Evolutionary conservation across 2,329 filamentous ascomycete species (phyloP).

Genomic region (Trichothecium sympodiale): DNA sequence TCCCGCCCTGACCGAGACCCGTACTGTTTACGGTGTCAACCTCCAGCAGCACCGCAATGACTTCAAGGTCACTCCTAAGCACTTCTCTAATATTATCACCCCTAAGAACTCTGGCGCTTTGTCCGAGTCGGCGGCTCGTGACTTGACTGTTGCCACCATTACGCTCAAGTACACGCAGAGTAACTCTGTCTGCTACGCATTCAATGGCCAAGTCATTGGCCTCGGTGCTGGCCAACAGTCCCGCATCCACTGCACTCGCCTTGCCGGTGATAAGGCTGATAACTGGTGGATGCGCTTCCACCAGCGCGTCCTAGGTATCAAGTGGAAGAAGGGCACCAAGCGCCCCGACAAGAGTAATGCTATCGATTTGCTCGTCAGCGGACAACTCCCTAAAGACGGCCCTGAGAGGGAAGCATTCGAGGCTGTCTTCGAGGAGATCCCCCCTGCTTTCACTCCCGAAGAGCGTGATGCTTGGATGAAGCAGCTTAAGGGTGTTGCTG

Average conservation of each 20-base stretch:
- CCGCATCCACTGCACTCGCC: slow-evolving; percentile 93
- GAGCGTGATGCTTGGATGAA: slow-evolving; percentile 80
- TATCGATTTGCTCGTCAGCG: slow-evolving; percentile 88
- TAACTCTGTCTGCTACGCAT: slow-evolving; percentile 96
- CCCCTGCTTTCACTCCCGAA: slow-evolving; percentile 66
- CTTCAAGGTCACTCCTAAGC: slow-evolving; percentile 70
- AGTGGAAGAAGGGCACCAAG: slow-evolving; percentile 98
- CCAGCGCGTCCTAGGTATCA: slow-evolving; percentile 72
- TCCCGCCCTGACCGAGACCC: slow-evolving; percentile 69
- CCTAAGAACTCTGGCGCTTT: slow-evolving; percentile 68
- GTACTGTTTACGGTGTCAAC: slow-evolving; percentile 83
- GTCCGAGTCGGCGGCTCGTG: slow-evolving; percentile 71
- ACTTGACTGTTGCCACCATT: slow-evolving; percentile 91
- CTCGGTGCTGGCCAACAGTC: slow-evolving; percentile 95
- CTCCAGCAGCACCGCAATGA: slow-evolving; percentile 91
- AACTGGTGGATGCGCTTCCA: slow-evolving; percentile 99
- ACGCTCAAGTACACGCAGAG: slow-evolving; percentile 98
- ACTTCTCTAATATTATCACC: slow-evolving; percentile 76
- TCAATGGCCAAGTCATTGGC: slow-evolving; percentile 87
- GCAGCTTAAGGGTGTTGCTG: slow-evolving; percentile 70
- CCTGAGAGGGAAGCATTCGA: slow-evolving; percentile 82
- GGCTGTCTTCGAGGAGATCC: slow-evolving; percentile 81
- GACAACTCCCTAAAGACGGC: slow-evolving; percentile 73
- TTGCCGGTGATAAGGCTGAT: slow-evolving; percentile 96
- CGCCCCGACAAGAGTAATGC: slow-evolving; percentile 96